Evolutionary conservation across 495 filamentous ascomycete species (phyloP), one percentile per base, ranked within the genome.

Genomic region (Hypoxylon subgilvum): DNA sequence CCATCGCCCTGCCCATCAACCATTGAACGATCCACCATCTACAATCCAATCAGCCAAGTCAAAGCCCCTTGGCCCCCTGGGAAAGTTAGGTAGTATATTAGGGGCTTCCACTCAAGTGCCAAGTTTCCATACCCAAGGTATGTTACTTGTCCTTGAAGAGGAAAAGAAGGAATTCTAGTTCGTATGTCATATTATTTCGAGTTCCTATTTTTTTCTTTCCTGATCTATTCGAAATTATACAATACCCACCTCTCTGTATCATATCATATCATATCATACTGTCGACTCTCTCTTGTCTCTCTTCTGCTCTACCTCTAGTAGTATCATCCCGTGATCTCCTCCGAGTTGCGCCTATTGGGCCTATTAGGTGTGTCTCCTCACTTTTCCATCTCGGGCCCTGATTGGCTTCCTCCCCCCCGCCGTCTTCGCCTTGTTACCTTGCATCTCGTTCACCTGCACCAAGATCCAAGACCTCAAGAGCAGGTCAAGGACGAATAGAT

Each of bases 111-210:
- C n/a, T 32, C 50, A 12, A 59, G 49, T 51, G 61, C 61, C 61
- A 64, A 64, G 61, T 59, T 64, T 54, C 54, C 54, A 55, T 58
- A 43, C 50, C 45, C 52, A n/a, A n/a, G n/a, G n/a, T n/a, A n/a
- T n/a, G n/a, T n/a, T n/a, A n/a, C 22, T 30, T 27, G 27, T 56
- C 31, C 48, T 30, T 10, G 27, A 30, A 30, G 27, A 30, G 27
- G 27, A 9, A 34, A 28, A 52, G 22, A 45, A 55, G 52, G 55
- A 59, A 35, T 30, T 61, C 57, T 49, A 55, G 50, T 22, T 22
- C 7, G 28, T 34, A 5, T 22, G 27, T 19, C n/a, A n/a, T n/a
- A n/a, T n/a, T n/a, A n/a, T n/a, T n/a, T 63, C 28, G 56, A 47
- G 5, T 6, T 30, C 10, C 5, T 32, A 34, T 63, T 42, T 39